These are phyloP conservation scores for Phytophthora rubi DNA, from an alignment of 352 stramenopile species.

Conservation along the genomic window DNA sequence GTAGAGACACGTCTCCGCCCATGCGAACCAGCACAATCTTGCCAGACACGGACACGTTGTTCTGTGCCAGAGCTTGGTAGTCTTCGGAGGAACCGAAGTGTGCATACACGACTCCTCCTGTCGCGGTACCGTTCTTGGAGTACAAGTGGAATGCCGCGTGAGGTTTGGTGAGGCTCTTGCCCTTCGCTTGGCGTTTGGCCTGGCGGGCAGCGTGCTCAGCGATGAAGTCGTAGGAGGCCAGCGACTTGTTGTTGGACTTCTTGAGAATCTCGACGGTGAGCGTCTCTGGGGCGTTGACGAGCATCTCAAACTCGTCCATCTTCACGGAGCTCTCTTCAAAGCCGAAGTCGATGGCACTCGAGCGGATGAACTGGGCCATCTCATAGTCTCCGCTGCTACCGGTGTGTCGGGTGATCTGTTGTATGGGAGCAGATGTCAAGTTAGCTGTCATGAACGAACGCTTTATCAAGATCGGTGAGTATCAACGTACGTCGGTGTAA, in stretches of 20 bases:
- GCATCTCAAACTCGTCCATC: slow-evolving; percentile 84
- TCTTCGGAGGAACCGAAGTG: slow-evolving; percentile 76
- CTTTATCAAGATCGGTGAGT: background rate
- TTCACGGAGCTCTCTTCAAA: slow-evolving; percentile 81
- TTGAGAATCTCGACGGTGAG: slow-evolving; percentile 55
- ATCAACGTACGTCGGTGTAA: slow-evolving; percentile 59
- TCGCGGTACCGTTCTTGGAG: slow-evolving; percentile 72
- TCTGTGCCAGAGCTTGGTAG: slow-evolving; percentile 60
- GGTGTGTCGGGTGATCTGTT: slow-evolving; percentile 61
- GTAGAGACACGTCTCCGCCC: slow-evolving; percentile 67
- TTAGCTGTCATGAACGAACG: slow-evolving; percentile 1
- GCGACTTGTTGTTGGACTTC: slow-evolving; percentile 28
- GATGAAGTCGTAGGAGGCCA: slow-evolving; percentile 37
- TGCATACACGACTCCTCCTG: slow-evolving; percentile 71
- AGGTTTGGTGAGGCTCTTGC: slow-evolving; percentile 35
- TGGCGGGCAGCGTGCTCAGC: slow-evolving; percentile 28
- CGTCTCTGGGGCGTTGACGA: slow-evolving; percentile 73
- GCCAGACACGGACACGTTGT: slow-evolving; percentile 57
- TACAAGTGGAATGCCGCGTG: slow-evolving; percentile 83
- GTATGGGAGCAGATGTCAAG: background rate
- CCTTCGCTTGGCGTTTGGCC: slow-evolving; percentile 37
- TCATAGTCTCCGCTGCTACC: slow-evolving; percentile 69
- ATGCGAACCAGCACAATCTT: slow-evolving; percentile 72
- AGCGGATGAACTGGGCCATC: slow-evolving; percentile 81
- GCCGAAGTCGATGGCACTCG: slow-evolving; percentile 73